A percentile compares a stretch with the other conserved stretches of the same genome.
These are phyloP conservation scores for Lachnellula hyalina DNA, from an alignment of 2,329 filamentous ascomycete genomes.

Conservation along the genomic window DNA sequence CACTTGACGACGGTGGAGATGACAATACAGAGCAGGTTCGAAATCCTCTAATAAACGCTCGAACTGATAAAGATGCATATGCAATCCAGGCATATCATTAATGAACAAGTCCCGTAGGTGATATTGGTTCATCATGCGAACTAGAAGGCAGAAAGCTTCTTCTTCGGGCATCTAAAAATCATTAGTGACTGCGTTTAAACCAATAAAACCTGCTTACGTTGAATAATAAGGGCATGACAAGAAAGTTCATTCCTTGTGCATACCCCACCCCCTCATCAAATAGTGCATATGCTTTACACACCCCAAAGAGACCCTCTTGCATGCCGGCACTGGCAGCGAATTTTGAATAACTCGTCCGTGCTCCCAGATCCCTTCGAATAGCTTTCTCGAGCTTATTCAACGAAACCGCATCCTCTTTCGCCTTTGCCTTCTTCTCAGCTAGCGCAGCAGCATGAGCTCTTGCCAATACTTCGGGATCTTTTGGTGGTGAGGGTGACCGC, in stretches of 20 bases:
- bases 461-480: slow-evolving; percentile 55
- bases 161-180: slow-evolving; percentile 78
- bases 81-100: slow-evolving; percentile 92
- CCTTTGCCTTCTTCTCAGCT: slow-evolving; percentile 69
- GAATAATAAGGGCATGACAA: slow-evolving; percentile 93
- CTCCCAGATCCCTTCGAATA: slow-evolving; percentile 85
- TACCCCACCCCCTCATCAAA: slow-evolving; percentile 95
- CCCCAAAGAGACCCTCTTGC: slow-evolving; percentile 88
- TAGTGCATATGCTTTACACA: slow-evolving; percentile 95
- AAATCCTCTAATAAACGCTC: slow-evolving; percentile 89
- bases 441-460: slow-evolving; percentile 60
- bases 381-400: slow-evolving; percentile 83
- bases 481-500: slow-evolving; percentile 51
- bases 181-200: slow-evolving; percentile 19
- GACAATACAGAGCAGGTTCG: slow-evolving; percentile 91
- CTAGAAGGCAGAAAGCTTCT: slow-evolving; percentile 90
- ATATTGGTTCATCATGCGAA: slow-evolving; percentile 95
- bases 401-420: slow-evolving; percentile 69
- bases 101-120: slow-evolving; percentile 87
- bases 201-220: slow-evolving; percentile 54
- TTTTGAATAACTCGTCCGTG: slow-evolving; percentile 93
- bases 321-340: slow-evolving; percentile 86
- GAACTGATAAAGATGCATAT: slow-evolving; percentile 91
- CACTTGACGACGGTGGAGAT: slow-evolving; percentile 81
- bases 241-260: slow-evolving; percentile 97